Percentiles rank a stretch among this genome's conserved stretches.
Conservation (phyloP, 768 basidiomycete genomes). For the Strobilomyces dryophilus region DNA sequence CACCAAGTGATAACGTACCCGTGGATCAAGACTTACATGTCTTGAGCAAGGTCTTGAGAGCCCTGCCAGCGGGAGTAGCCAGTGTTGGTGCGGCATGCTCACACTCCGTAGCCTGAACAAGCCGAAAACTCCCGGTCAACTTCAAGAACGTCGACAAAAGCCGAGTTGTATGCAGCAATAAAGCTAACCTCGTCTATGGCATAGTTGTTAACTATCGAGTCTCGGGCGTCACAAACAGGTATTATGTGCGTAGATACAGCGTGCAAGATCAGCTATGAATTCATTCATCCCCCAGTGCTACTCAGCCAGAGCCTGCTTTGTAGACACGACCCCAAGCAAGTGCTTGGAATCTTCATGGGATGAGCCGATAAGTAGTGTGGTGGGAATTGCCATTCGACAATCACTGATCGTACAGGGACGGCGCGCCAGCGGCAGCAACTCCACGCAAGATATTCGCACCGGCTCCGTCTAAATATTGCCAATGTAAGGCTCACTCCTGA, state of each 20-base stretch:
- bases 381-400: not conserved
- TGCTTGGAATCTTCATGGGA: conserved; percentile 40
- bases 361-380: not conserved
- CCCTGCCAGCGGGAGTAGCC: no score
- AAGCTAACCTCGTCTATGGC: not conserved
- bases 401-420: conserved; percentile 61
- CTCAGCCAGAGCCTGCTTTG: conserved; percentile 37
- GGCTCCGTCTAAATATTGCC: conserved; percentile 46
- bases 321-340: conserved; percentile 55
- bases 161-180: not conserved
- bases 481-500: not conserved
- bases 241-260: not conserved
- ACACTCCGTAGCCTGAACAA: not conserved
- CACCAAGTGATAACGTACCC: no score
- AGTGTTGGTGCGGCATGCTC: not conserved
- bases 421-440: conserved; percentile 45
- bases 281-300: not conserved
- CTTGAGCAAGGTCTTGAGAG: no score
- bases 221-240: not conserved
- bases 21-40: no score
- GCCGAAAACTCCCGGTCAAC: not conserved
- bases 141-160: not conserved
- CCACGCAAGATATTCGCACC: conserved; percentile 57
- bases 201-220: not conserved
- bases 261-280: not conserved